Conservation (phyloP, 148 eudicot species). For the Nepenthes mirabilis region DNA sequence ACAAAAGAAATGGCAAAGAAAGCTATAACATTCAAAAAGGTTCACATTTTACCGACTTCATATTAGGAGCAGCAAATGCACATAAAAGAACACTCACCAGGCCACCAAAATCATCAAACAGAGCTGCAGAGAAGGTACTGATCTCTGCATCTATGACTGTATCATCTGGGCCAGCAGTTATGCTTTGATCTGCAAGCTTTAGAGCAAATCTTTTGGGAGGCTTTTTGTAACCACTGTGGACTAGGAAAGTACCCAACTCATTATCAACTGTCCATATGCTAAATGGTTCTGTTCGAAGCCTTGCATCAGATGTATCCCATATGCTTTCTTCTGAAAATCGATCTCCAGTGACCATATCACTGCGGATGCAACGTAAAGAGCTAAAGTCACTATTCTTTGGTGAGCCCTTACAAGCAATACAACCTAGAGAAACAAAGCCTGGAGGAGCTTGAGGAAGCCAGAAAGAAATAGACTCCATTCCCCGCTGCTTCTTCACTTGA, state of each 20-base stretch:
- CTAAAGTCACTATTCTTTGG: conserved; percentile 62
- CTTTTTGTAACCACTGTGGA: conserved; percentile 61
- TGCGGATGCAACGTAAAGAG: conserved; percentile 75
- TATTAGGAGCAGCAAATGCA: too few species aligned
- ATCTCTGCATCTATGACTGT: conserved; percentile 75
- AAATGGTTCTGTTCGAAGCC: conserved; percentile 44
- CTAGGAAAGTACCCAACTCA: conserved; percentile 72
- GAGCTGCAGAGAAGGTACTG: conserved; percentile 82
- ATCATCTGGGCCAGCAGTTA: conserved; percentile 58
- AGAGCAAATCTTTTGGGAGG: conserved; percentile 88
- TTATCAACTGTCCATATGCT: conserved; percentile 84
- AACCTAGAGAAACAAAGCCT: conserved; percentile 84
- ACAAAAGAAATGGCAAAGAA: too few species aligned
- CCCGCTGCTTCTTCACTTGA: conserved; percentile 64
- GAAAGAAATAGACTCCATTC: conserved; percentile 53
- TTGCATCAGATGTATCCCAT: conserved; percentile 73
- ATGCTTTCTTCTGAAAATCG: conserved; percentile 74
- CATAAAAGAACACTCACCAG: conserved; percentile 33
- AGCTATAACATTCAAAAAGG: too few species aligned
- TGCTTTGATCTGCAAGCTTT: conserved; percentile 58
- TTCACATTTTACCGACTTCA: too few species aligned
- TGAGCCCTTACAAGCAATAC: conserved; percentile 75
- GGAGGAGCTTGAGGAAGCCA: conserved; percentile 99
- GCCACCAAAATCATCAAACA: conserved; percentile 97
- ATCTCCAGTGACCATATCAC: conserved; percentile 83